Conservation (phyloP, 306 rosid genomes). For the Coriaria nepalensis region DNA sequence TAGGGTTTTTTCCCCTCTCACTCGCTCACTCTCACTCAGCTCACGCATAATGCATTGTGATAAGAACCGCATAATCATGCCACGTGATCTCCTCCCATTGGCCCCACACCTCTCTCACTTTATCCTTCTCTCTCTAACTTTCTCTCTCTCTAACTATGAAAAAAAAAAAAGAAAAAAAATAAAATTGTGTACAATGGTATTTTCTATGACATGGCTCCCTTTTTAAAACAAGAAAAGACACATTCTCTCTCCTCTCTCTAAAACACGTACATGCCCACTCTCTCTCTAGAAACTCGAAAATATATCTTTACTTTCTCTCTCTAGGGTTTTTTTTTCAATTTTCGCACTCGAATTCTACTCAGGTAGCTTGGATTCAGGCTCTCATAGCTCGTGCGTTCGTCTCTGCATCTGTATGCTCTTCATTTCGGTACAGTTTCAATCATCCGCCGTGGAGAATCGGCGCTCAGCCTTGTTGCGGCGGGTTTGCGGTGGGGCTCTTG, state of each 20-base stretch:
- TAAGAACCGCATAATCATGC: conserved; percentile 36
- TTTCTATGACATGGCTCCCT: no score
- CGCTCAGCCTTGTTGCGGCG: conserved; percentile 11
- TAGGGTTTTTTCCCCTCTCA: conserved; percentile 60
- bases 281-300: conserved; percentile 31
- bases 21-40: conserved; percentile 7
- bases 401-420: conserved; percentile 17
- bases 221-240: not conserved
- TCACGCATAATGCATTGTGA: conserved; percentile 30
- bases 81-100: conserved; percentile 22
- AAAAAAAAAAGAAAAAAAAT: conserved; percentile 22
- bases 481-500: conserved; percentile 2
- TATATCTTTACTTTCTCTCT: conserved; percentile 23
- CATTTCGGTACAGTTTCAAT: conserved; percentile 14
- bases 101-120: not conserved
- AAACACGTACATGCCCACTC: conserved; percentile 17
- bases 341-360: conserved; percentile 46
- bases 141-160: no score
- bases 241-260: conserved; percentile 20
- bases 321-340: conserved; percentile 57
- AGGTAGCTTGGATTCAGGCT: conserved; percentile 22
- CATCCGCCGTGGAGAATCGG: conserved; percentile 42
- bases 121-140: not conserved
- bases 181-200: no score
- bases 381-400: conserved; percentile 14